Evolutionary conservation across 2,329 filamentous ascomycete species (phyloP).

Genomic region (Calonectria pseudoturangicola): DNA sequence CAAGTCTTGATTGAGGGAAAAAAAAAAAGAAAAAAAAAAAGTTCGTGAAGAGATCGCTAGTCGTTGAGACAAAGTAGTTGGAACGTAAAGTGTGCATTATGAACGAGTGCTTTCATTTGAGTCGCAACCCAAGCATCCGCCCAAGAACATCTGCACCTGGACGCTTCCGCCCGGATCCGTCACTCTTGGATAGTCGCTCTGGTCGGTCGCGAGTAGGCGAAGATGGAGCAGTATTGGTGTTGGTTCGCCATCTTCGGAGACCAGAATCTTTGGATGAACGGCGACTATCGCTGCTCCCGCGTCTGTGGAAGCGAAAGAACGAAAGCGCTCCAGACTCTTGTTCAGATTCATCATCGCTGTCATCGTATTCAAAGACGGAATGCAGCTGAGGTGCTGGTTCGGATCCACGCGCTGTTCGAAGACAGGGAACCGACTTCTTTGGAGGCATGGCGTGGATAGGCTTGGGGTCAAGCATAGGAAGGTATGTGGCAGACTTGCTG

Average conservation of each 20-base stretch:
- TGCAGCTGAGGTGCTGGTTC: constrained; percentile 54
- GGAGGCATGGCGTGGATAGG: constrained; percentile 48
- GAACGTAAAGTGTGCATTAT: not conserved
- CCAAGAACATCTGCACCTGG: constrained; percentile 60
- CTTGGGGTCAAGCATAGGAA: constrained; percentile 44
- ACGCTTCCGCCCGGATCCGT: constrained; percentile 51
- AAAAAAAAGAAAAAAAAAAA: constrained; percentile 1
- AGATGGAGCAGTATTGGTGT: constrained; percentile 50
- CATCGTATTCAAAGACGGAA: constrained; percentile 71
- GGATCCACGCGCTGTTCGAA: constrained; percentile 51
- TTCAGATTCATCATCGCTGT: constrained; percentile 63
- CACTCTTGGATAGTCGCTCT: constrained; percentile 35
- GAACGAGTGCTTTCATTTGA: constrained; percentile 45
- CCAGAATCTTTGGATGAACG: constrained; percentile 34
- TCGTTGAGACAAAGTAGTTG: constrained; percentile 39
- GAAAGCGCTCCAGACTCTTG: constrained; percentile 55
- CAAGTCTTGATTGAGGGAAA: not conserved
- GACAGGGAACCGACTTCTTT: constrained; percentile 55
- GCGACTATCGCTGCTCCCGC: constrained; percentile 58
- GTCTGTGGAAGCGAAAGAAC: constrained; percentile 66
- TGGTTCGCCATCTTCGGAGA: constrained; percentile 32
- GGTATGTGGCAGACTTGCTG: constrained; percentile 50
- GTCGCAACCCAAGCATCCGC: constrained; percentile 61
- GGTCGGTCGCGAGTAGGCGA: constrained; percentile 42
- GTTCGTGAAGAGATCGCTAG: constrained; percentile 30